phyloP scores from a whole-genome alignment of 2,329 filamentous ascomycete species.

The Trichoderma pleuroti region DNA sequence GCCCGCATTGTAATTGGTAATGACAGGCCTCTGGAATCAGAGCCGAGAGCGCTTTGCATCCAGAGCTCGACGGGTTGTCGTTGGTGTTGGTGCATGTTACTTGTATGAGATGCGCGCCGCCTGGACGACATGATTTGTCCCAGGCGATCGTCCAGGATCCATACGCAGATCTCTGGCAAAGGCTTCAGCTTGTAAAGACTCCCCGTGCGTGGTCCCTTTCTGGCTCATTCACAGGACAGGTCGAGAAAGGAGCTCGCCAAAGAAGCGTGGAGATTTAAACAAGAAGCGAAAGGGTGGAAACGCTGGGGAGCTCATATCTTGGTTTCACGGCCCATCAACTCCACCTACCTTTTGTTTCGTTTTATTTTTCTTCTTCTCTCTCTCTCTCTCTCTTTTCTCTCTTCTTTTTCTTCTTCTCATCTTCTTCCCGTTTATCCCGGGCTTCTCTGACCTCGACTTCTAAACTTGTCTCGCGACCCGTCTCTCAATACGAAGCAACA shows the following conservation, averaged over 20 bases:
- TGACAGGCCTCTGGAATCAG: not conserved
- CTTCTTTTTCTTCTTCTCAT: too few species aligned
- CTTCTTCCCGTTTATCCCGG: not conserved
- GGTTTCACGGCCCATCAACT: conserved; percentile 11
- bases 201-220: not conserved
- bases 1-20: conserved; percentile 10
- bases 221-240: not conserved
- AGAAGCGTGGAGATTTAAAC: conserved; percentile 7
- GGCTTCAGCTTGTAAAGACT: not conserved
- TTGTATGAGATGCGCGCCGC: not conserved
- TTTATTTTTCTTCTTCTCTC: not conserved
- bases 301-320: not conserved
- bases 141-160: not conserved
- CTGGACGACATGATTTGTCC: not conserved
- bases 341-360: not conserved
- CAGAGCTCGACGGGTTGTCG: not conserved
- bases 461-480: not conserved
- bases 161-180: conserved; percentile 6
- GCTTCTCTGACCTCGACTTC: not conserved
- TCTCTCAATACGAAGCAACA: not conserved
- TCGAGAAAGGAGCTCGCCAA: not conserved
- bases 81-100: not conserved
- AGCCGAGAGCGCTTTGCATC: not conserved
- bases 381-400: not conserved
- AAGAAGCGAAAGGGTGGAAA: conserved; percentile 8